phyloP scores from a whole-genome alignment of 176 grass and related monocot species.

The Cenchrus fungigraminus region DNA sequence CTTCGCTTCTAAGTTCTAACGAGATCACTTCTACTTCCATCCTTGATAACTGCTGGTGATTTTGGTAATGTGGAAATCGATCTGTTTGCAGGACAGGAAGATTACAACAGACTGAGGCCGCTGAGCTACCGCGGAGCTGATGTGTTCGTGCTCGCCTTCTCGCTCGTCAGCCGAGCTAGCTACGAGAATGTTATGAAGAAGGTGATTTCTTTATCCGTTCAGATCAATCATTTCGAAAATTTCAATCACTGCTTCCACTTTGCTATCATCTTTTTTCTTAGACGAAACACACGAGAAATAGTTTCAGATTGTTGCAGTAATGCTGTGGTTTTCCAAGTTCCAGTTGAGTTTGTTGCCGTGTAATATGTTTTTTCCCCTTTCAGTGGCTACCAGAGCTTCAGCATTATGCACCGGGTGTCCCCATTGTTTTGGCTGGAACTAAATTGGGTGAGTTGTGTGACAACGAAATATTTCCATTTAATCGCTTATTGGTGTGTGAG shows the following conservation, averaged over 20 bases:
- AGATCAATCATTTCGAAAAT: background rate
- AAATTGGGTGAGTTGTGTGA: conserved; percentile 75
- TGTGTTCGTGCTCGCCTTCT: conserved; percentile 95
- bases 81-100: conserved; percentile 76
- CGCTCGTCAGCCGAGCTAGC: conserved; percentile 88
- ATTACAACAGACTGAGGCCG: conserved; percentile 92
- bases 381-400: conserved; percentile 95
- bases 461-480: conserved; percentile 36
- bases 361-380: conserved; percentile 17
- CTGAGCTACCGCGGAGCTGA: conserved; percentile 90
- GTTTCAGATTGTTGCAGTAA: background rate
- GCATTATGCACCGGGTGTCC: conserved; percentile 90
- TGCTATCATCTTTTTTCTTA: conserved; percentile 3
- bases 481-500: background rate
- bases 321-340: background rate
- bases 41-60: background rate
- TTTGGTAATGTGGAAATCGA: background rate
- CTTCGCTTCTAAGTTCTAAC: background rate
- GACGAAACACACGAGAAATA: conserved; percentile 1
- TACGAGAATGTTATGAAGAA: conserved; percentile 96
- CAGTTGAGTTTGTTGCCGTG: conserved; percentile 1
- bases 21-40: background rate
- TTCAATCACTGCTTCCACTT: background rate
- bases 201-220: conserved; percentile 48
- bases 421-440: conserved; percentile 87